Evolutionary conservation across 2,329 filamentous ascomycete species (phyloP), one percentile per base, ranked within the genome.

Genomic region (Cytospora schulzeri): DNA sequence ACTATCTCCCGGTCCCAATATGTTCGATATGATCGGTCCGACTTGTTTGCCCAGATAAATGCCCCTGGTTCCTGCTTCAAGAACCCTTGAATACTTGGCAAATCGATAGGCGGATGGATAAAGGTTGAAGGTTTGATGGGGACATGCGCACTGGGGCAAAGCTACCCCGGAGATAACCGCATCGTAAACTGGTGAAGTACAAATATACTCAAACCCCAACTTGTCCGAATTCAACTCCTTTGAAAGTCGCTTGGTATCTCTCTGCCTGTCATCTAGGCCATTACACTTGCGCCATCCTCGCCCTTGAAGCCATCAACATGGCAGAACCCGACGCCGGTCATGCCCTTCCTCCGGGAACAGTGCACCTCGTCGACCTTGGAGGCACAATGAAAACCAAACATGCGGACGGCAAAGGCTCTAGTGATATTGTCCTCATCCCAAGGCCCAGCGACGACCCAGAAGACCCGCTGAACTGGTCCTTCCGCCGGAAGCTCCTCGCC

Each of bases 391-490:
- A 69, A 12, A 52, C 57, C 5, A 57, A 62, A 33, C 69, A 68
- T n/a, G 63, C 69, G 5, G 73, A 76, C 67, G 73, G 73, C 22
- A 62, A 65, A 31, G 66, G 71, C 9, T 72, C 73, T 19, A 73
- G 76, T 28, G 77, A 79, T 51, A 78, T 81, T 54, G 73, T 80
- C 2, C 71, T 80, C 4, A 73, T 79, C 1, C 79, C 79, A 0
- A 53, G 62, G 3, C 76, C 76, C 3, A 74, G 70, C 33, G 62
- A 69, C 12, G 75, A 78, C 62, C 76, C 75, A 14, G 73, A 78
- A 35, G 77, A 78, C 65, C 76, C 76, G 1, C 65, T 79, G 22
- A 79, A 79, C 55, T 78, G 76, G 76, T 71, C 68, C 8, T 68
- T 68, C 5, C 66, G 67, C 5, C 73, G 77, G 12, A 78, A 78